These are phyloP conservation scores for Speleostelium caveatum DNA, from an alignment of 78 protist genomes.

Conservation along the genomic window DNA sequence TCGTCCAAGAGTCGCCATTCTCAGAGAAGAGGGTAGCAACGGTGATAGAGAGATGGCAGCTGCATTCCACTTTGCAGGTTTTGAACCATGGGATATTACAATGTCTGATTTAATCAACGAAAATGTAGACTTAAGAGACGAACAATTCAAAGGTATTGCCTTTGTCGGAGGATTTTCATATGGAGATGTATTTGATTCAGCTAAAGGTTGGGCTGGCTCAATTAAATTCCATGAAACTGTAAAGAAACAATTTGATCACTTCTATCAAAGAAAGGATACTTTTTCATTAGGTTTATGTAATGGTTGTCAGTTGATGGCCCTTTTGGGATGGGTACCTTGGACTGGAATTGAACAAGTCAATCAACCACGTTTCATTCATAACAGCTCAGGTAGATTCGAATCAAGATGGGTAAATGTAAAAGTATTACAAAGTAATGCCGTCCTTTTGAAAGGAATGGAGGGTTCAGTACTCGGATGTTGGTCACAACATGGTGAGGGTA, in stretches of 20 bases:
- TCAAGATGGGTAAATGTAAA: slow-evolving; percentile 82
- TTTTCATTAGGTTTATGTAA: slow-evolving; percentile 97
- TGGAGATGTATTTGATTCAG: slow-evolving; percentile 93
- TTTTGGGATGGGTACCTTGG: slow-evolving; percentile 88
- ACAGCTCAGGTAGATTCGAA: slow-evolving; percentile 92
- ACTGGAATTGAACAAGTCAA: slow-evolving; percentile 18
- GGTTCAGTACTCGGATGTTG: slow-evolving; percentile 82
- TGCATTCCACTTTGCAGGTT: slow-evolving; percentile 91
- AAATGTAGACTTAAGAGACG: slow-evolving; percentile 35
- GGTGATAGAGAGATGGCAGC: slow-evolving; percentile 95
- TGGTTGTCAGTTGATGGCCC: slow-evolving; percentile 96
- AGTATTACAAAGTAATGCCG: slow-evolving; percentile 59
- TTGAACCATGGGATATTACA: slow-evolving; percentile 87
- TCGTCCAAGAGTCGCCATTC: slow-evolving; percentile 88
- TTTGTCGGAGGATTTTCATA: slow-evolving; percentile 95
- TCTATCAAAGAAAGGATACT: slow-evolving; percentile 89
- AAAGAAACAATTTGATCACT: slow-evolving; percentile 77
- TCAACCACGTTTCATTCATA: slow-evolving; percentile 92
- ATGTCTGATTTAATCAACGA: slow-evolving; percentile 88
- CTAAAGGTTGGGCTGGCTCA: slow-evolving; percentile 94
- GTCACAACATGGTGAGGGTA: slow-evolving; percentile 96
- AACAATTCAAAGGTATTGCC: slow-evolving; percentile 90
- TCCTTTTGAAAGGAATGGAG: slow-evolving; percentile 88
- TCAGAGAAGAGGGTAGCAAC: slow-evolving; percentile 95
- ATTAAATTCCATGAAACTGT: slow-evolving; percentile 59